Evolutionary conservation across 352 stramenopile genomes (phyloP).

Genomic region (Hyaloperonospora brassicae): DNA sequence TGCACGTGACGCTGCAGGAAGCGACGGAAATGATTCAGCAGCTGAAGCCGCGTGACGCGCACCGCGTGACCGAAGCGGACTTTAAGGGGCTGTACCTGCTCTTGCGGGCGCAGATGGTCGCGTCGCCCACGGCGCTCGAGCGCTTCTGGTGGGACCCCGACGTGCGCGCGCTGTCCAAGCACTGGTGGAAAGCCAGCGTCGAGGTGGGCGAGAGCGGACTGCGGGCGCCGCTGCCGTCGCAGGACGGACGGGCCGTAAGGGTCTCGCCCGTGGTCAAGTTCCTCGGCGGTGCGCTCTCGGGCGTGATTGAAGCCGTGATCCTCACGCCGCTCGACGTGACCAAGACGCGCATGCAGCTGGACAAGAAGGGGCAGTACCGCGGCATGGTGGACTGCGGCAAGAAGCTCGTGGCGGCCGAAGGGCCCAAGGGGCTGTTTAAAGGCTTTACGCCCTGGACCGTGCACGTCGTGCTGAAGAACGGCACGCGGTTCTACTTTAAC

Average conservation of each 20-base stretch:
- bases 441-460: conserved; percentile 85
- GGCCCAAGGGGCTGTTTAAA: conserved; percentile 76
- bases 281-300: conserved; percentile 73
- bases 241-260: background rate
- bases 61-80: conserved; percentile 63
- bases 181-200: conserved; percentile 83
- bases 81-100: conserved; percentile 81
- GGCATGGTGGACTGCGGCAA: conserved; percentile 82
- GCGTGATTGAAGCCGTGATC: conserved; percentile 79
- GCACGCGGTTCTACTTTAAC: conserved; percentile 87
- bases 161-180: conserved; percentile 77
- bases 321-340: conserved; percentile 83
- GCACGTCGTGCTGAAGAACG: conserved; percentile 85
- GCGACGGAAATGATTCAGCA: conserved; percentile 74
- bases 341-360: conserved; percentile 85
- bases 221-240: conserved; percentile 40
- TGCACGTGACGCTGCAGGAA: conserved; percentile 62
- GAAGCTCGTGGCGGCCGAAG: conserved; percentile 73
- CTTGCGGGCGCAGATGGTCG: conserved; percentile 73
- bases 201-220: conserved; percentile 69
- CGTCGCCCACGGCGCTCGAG: conserved; percentile 58
- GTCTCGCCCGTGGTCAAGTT: conserved; percentile 73
- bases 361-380: conserved; percentile 80
- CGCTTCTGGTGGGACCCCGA: conserved; percentile 73
- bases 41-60: conserved; percentile 53